These are phyloP conservation scores for Komagataella pastoris DNA, from an alignment of 805 yeast genomes.

Conservation along the genomic window DNA sequence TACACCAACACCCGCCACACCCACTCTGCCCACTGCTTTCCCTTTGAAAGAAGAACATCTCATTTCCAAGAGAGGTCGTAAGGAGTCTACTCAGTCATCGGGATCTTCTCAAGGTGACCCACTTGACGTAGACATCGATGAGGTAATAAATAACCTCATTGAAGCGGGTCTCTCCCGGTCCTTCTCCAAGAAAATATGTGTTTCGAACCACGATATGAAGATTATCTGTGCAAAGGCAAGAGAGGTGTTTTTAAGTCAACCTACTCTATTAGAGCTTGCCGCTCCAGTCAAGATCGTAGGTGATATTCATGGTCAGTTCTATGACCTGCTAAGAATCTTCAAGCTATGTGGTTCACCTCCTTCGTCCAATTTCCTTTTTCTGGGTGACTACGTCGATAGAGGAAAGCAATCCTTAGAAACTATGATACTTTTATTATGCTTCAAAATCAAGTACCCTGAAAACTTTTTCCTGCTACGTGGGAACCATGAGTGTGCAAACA, in stretches of 20 bases:
- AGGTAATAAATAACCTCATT: constrained; percentile 46
- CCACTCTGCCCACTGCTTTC: constrained; percentile 1
- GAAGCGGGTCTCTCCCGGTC: constrained; percentile 31
- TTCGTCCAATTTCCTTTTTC: constrained; percentile 36
- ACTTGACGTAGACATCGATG: constrained; percentile 38
- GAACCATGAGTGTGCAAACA: constrained; percentile 45
- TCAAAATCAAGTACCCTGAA: constrained; percentile 46
- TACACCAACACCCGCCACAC: constrained; percentile 11
- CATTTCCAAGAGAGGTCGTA: constrained; percentile 1
- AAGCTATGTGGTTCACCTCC: constrained; percentile 52
- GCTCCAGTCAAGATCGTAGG: constrained; percentile 80
- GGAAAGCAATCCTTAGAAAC: constrained; percentile 47
- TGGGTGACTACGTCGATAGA: constrained; percentile 50
- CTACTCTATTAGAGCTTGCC: constrained; percentile 48
- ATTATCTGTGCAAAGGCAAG: constrained; percentile 44
- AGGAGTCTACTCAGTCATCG: not conserved
- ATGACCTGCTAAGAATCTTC: constrained; percentile 39
- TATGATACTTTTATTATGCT: constrained; percentile 33
- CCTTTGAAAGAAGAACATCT: constrained; percentile 1
- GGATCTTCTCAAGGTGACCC: not conserved
- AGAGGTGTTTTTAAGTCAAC: constrained; percentile 48
- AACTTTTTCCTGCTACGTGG: constrained; percentile 49
- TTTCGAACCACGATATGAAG: constrained; percentile 40
- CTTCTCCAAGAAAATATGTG: constrained; percentile 32
- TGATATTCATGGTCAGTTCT: constrained; percentile 63